phyloP scores from a whole-genome alignment of 2,329 filamentous ascomycete species.

The Daldinia sp. region DNA sequence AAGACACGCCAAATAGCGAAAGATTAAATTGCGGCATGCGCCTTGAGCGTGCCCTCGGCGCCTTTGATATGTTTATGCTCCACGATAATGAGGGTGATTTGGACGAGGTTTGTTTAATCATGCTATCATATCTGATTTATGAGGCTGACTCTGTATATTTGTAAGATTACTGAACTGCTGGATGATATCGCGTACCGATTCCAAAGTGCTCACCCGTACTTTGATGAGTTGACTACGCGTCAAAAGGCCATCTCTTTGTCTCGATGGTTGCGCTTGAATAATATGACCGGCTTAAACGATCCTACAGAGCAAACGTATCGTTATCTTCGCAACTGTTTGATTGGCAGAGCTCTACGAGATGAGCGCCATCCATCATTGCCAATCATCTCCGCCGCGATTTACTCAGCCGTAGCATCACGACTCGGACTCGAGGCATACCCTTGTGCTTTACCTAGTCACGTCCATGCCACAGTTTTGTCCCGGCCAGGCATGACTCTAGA shows the following conservation, averaged over 20 bases:
- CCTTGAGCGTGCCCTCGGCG: slow-evolving; percentile 81
- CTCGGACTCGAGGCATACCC: slow-evolving; percentile 82
- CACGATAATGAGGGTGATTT: slow-evolving; percentile 79
- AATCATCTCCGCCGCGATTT: slow-evolving; percentile 88
- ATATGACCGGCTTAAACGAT: slow-evolving; percentile 78
- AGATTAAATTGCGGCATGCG: slow-evolving; percentile 62
- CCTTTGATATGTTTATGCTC: slow-evolving; percentile 91
- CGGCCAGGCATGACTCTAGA: slow-evolving; percentile 71
- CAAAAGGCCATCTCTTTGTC: slow-evolving; percentile 76
- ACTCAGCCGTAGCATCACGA: slow-evolving; percentile 80
- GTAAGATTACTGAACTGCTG: slow-evolving; percentile 71
- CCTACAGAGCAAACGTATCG: slow-evolving; percentile 74
- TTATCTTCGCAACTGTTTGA: slow-evolving; percentile 86
- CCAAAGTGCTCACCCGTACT: slow-evolving; percentile 61
- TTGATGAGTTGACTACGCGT: slow-evolving; percentile 70
- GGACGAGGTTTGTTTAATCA: slow-evolving; percentile 67
- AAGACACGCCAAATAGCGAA: slow-evolving; percentile 46
- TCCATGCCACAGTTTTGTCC: slow-evolving; percentile 81
- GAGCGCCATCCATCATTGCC: slow-evolving; percentile 83
- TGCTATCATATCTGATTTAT: not conserved
- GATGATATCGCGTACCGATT: slow-evolving; percentile 73
- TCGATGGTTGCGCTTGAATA: slow-evolving; percentile 74
- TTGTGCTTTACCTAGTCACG: slow-evolving; percentile 86
- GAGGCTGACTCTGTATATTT: slow-evolving; percentile 17
- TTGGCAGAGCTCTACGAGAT: slow-evolving; percentile 82